Base-by-base conservation (phyloP, 1,284 basidiomycete species). In the Malassezia sympodialis region DNA sequence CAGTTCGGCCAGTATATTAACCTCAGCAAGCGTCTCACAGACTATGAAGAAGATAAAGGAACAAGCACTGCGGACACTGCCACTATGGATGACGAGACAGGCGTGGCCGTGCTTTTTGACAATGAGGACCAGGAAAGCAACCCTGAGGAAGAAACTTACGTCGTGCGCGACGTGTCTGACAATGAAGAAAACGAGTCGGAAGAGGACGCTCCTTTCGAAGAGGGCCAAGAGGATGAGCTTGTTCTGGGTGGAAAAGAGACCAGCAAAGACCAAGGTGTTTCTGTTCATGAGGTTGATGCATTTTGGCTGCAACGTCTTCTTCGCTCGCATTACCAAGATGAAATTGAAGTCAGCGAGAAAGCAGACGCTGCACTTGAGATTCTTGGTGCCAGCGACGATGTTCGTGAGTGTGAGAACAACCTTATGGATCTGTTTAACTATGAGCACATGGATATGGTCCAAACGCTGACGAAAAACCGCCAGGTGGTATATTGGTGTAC, bases 401-500 rank as follows among this genome's bases (percentile, higher is more conserved):
- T 89, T 32, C 88, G 94, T 56, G 93, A 98, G 76, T 87, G 88
- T 73, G 94, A 99, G 76, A 99, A 98, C 77, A 83, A 85, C 68
- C 81, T 99, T 27, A 96, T 96, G 84, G 93, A 96, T 65, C 80
- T 98, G 31, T 96, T 96, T 75, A 90, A 96, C 56, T 98, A 90
- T 77, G 79, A 81, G 63, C 84, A 84, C 70, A 96, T 94, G 79
- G 85, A 90, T 54, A 82, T 93, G 56, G 90, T 90, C 66, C 86
- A 87, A 24, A 85, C 84, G 51, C 85, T 98, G 72, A 83, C 93
- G 69, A 91, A 91, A 77, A 96, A 98, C 77, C 84, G 91, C 50
- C 94, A 98, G 51, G 85, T 90, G 53, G 81, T 98, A 48, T 89
- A 96, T 0, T 99, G 94, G 94, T 96, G 91, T 73, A 98, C 94